phyloP scores from a whole-genome alignment of 768 basidiomycete genomes.

The Collybia sp. region DNA sequence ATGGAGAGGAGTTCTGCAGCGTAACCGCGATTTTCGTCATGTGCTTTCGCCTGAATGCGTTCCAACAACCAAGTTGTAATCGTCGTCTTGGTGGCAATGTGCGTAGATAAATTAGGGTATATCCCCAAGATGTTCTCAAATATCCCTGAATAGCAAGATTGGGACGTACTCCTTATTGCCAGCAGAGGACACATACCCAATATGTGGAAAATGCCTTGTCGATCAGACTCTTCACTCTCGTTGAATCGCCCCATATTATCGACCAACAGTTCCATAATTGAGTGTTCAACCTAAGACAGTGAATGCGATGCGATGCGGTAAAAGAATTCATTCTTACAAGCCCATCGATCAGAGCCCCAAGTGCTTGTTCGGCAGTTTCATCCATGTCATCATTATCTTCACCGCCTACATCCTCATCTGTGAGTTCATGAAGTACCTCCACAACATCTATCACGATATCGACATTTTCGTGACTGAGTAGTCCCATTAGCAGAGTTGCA shows the following conservation, averaged over 20 bases:
- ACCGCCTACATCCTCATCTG: slow-evolving; percentile 92
- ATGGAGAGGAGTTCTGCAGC: slow-evolving; percentile 94
- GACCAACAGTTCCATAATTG: slow-evolving; percentile 83
- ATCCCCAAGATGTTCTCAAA: slow-evolving; percentile 93
- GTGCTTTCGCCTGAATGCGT: slow-evolving; percentile 64
- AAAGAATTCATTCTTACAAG: slow-evolving; percentile 49
- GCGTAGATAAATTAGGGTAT: slow-evolving; percentile 67
- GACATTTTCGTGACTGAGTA: slow-evolving; percentile 93
- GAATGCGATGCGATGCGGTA: slow-evolving; percentile 2
- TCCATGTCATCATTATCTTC: slow-evolving; percentile 65
- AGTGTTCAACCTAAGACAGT: slow-evolving; percentile 63
- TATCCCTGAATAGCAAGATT: slow-evolving; percentile 46
- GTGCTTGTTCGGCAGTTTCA: slow-evolving; percentile 55
- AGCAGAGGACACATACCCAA: slow-evolving; percentile 44
- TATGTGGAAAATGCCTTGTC: slow-evolving; percentile 90
- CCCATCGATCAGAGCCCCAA: slow-evolving; percentile 71
- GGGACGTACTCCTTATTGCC: slow-evolving; percentile 2
- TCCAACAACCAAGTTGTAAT: slow-evolving; percentile 77
- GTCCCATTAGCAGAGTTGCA: slow-evolving; percentile 66
- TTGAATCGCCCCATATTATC: slow-evolving; percentile 87
- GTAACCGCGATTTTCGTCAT: slow-evolving; percentile 91
- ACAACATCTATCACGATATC: slow-evolving; percentile 97
- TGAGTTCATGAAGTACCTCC: slow-evolving; percentile 88
- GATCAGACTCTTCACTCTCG: slow-evolving; percentile 86
- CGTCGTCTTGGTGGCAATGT: slow-evolving; percentile 69